Evolutionary conservation across 208 protist species (phyloP), one percentile per base, ranked within the genome.

Genomic region (Jaenimonas drosophilae): DNA sequence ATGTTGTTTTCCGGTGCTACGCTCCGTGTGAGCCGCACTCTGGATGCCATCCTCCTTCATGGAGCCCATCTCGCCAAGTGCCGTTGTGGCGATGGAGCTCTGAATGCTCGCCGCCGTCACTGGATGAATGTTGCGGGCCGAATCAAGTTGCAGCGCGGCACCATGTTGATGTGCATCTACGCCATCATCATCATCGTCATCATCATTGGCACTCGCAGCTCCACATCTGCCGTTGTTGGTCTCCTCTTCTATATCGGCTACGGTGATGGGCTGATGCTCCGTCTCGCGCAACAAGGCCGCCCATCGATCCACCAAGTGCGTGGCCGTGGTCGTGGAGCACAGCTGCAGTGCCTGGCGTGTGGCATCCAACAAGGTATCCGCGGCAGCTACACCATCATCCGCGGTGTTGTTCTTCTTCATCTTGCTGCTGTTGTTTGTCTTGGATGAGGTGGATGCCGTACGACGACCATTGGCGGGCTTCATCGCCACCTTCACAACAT

Each of bases 231-330:
- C 19, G 11, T n/a, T 23, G 28, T 17, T 6, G 31, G n/a, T 23
- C 33, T 26, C 33, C 20, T 24, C 9, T 27, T 46, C 49, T 4
- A 27, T 20, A 7, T 25, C 42, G 14, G 0, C 24, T 5, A 11
- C 12, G n/a, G 44, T 39, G 17, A 44, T 4, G 20, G 42, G 36
- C n/a, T n/a, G n/a, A n/a, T n/a, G n/a, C 9, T 16, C 25, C 19
- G 38, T 39, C 16, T 47, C 19, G 16, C 32, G 17, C 39, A 58
- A 32, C 14, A 58, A 50, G 4, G 42, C 16, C 1, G 40, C 39
- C 52, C 52, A 58, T 9, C 52, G 52, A 6, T 39, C 42, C 6
- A 58, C 37, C n/a, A n/a, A n/a, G n/a, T n/a, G n/a, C n/a, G n/a
- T n/a, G n/a, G n/a, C n/a, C n/a, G n/a, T n/a, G n/a, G n/a, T n/a